A percentile compares a stretch with the other conserved stretches of the same genome.
Evolutionary conservation across 768 basidiomycete genomes (phyloP).

Genomic region (Daedaleopsis sinensis): DNA sequence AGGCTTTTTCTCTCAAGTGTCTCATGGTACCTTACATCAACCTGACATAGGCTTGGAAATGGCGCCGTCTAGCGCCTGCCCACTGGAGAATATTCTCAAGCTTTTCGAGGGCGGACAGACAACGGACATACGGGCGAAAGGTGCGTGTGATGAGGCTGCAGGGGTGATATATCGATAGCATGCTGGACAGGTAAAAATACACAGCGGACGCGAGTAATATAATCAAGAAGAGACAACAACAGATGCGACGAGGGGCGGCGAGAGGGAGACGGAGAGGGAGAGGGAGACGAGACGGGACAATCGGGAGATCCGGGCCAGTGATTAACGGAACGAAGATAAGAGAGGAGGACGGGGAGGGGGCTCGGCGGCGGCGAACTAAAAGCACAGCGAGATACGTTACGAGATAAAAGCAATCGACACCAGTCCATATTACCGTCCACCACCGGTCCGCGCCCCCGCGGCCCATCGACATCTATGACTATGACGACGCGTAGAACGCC

Average conservation of each 20-base stretch:
- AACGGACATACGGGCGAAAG: too few relatives aligned
- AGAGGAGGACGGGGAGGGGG: not conserved
- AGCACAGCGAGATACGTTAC: conserved; percentile 24
- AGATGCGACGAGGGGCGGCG: conserved; percentile 31
- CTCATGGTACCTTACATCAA: too few relatives aligned
- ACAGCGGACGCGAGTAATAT: conserved; percentile 29
- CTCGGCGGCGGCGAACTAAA: conserved; percentile 14
- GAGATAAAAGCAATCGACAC: conserved; percentile 23
- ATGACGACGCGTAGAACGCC: conserved; percentile 62
- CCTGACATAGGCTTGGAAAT: too few relatives aligned
- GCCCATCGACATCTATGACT: conserved; percentile 37
- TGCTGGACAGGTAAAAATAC: conserved; percentile 34
- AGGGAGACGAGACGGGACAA: conserved; percentile 5
- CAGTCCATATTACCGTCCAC: not conserved
- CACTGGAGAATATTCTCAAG: too few relatives aligned
- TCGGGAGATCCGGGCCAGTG: conserved; percentile 10
- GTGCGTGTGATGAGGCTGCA: conserved; percentile 6
- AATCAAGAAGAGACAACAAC: conserved; percentile 33
- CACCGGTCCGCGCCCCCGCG: not conserved
- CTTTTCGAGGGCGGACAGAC: too few relatives aligned
- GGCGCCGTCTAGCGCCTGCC: too few relatives aligned
- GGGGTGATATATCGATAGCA: conserved; percentile 30
- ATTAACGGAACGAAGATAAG: not conserved
- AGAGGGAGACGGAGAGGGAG: too few relatives aligned
- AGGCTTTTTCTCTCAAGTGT: too few relatives aligned